These are phyloP conservation scores for Phytopythium kandeliae DNA, from an alignment of 352 stramenopile genomes.

Conservation along the genomic window DNA sequence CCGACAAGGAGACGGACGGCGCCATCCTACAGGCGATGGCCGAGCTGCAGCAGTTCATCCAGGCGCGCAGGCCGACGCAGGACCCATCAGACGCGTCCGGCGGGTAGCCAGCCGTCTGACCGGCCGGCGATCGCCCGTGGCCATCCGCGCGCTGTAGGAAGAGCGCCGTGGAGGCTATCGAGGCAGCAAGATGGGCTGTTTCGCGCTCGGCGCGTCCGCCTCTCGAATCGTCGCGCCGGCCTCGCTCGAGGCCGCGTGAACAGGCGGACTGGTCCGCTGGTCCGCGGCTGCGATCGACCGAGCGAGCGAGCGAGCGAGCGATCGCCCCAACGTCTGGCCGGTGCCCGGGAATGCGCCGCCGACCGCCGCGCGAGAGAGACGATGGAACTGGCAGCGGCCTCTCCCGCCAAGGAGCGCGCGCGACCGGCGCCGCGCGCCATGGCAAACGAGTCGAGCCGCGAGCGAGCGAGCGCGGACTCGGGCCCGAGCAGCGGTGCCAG, in stretches of 20 bases:
- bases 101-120: too few species aligned
- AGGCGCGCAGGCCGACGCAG: neutral
- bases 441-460: neutral
- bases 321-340: neutral
- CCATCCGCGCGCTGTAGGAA: too few species aligned
- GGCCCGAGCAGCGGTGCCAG: too few species aligned
- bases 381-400: slow-evolving; percentile 2
- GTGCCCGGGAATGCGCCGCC: neutral
- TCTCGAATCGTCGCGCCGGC: slow-evolving; percentile 1
- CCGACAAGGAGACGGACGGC: slow-evolving; percentile 10
- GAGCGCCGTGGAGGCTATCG: too few species aligned
- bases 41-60: slow-evolving; percentile 7
- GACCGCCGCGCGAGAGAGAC: neutral
- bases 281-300: too few species aligned
- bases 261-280: neutral
- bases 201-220: too few species aligned
- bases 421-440: neutral
- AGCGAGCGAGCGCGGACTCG: too few species aligned
- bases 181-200: too few species aligned
- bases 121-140: too few species aligned
- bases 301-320: neutral
- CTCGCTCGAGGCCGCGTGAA: slow-evolving; percentile 1
- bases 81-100: too few species aligned
- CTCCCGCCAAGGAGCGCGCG: slow-evolving; percentile 1
- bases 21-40: slow-evolving; percentile 20